phyloP scores from a whole-genome alignment of 352 stramenopile genomes.

The Phytopythium cucurbitacearum region DNA sequence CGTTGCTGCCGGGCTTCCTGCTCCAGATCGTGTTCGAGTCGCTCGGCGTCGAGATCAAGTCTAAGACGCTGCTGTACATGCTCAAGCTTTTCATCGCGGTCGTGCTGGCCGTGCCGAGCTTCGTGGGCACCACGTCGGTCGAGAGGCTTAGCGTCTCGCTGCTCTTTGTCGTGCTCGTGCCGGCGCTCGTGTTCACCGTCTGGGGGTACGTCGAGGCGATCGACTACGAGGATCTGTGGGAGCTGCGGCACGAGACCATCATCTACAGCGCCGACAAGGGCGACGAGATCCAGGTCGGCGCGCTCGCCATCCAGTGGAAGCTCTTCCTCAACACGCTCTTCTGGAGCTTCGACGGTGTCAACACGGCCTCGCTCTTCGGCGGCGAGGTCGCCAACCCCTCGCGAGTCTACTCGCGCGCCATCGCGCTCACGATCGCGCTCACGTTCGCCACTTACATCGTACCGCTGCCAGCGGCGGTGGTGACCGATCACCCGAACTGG shows the following conservation, averaged over 20 bases:
- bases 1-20: slow-evolving; percentile 38
- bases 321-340: slow-evolving; percentile 90
- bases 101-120: slow-evolving; percentile 23
- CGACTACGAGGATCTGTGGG: slow-evolving; percentile 88
- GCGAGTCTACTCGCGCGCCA: slow-evolving; percentile 53
- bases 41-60: slow-evolving; percentile 12
- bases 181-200: slow-evolving; percentile 80
- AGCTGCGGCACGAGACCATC: slow-evolving; percentile 62
- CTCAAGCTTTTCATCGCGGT: slow-evolving; percentile 28
- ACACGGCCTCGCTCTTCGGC: slow-evolving; percentile 80
- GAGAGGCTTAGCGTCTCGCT: slow-evolving; percentile 23
- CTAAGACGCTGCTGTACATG: slow-evolving; percentile 15
- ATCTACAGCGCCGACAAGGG: slow-evolving; percentile 14
- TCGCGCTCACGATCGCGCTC: slow-evolving; percentile 20
- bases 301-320: slow-evolving; percentile 52
- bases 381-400: slow-evolving; percentile 82
- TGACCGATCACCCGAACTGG: slow-evolving; percentile 61
- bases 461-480: slow-evolving; percentile 80
- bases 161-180: slow-evolving; percentile 43
- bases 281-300: slow-evolving; percentile 63
- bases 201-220: slow-evolving; percentile 29
- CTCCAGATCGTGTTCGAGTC: slow-evolving; percentile 36
- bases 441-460: slow-evolving; percentile 24
- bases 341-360: slow-evolving; percentile 92
- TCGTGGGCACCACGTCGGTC: slow-evolving; percentile 33